Evolutionary conservation across 495 filamentous ascomycete genomes (phyloP), one percentile per base, ranked within the genome.

Genomic region (Arthonia radiata): DNA sequence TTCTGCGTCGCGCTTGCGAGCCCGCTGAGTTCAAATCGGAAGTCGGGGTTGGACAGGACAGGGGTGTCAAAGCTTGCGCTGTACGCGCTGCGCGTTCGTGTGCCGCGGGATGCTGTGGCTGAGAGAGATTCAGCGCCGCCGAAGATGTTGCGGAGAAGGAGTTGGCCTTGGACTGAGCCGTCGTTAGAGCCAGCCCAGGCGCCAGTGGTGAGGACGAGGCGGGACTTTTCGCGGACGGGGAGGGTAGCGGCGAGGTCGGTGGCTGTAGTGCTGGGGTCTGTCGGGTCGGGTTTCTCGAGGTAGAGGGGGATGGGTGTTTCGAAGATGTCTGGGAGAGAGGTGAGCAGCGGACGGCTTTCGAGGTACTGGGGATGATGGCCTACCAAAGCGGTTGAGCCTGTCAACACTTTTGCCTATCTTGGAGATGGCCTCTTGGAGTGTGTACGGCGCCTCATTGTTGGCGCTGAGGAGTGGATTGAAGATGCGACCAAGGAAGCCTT

Each of bases 161-260:
- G 57, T 29, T 82, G 77, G 30, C 74, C 63, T 44, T 90, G 92
- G 2, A 83, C 83, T 3, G 76, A 82, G 10, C 81, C 89, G 46
- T 94, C 89, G 8, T 73, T 59, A 38, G 82, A 81, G 28, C 89
- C 86, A 15, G 89, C 54, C 38, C 92, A 81, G 4, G 86, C 93
- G 17, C 86, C 86, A 2, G 82, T 90, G 49, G 78, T 86, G 43
- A 92, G 54, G 17, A 73, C 54, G 24, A 93, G 57, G 15, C 72
- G 65, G 2, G 71, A 68, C 34, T 75, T 73, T 47, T 97, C 86
- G 22, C 59, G 57, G 4, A 75, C 76, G 15, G 59, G 56, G 28
- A 93, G 48, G 41, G 68, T 71, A 26, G 89, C 58, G 33, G 79
- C 69, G 39, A 92, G 56, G 35, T 83, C 79, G 8, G 73, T 73